Percentiles rank a stretch among this genome's conserved stretches.
Conservation (phyloP, 441 rosid genomes). For the Theobroma grandiflorum region DNA sequence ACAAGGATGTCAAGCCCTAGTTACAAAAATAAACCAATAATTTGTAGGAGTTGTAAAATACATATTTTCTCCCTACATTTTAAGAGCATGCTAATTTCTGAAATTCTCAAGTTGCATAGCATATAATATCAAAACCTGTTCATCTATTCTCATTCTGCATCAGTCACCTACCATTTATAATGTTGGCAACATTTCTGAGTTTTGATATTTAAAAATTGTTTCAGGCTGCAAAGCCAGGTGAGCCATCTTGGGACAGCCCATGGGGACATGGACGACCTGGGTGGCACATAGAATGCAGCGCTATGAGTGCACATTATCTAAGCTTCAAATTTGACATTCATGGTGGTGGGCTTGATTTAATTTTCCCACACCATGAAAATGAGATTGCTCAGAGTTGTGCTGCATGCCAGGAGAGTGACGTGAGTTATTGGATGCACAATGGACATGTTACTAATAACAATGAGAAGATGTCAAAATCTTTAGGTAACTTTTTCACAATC, state of each 20-base stretch:
- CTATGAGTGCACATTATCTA: conserved; percentile 90
- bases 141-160: background rate
- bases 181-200: background rate
- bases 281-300: conserved; percentile 99
- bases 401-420: conserved; percentile 67
- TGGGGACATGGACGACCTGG: conserved; percentile 98
- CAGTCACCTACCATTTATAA: background rate
- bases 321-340: conserved; percentile 82
- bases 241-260: conserved; percentile 88
- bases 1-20: background rate
- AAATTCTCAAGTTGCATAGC: background rate
- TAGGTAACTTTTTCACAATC: conserved; percentile 78
- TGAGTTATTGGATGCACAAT: conserved; percentile 91
- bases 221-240: conserved; percentile 92
- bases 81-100: background rate
- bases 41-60: background rate
- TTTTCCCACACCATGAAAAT: conserved; percentile 96
- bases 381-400: conserved; percentile 92
- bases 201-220: conserved; percentile 25
- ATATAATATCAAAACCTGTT: background rate
- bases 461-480: conserved; percentile 94
- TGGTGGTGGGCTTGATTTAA: conserved; percentile 94
- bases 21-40: background rate
- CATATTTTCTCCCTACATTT: background rate
- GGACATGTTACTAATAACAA: conserved; percentile 88